Base-by-base conservation (phyloP, 2,329 filamentous ascomycete genomes). In the Torrubiella hemipterigena region DNA sequence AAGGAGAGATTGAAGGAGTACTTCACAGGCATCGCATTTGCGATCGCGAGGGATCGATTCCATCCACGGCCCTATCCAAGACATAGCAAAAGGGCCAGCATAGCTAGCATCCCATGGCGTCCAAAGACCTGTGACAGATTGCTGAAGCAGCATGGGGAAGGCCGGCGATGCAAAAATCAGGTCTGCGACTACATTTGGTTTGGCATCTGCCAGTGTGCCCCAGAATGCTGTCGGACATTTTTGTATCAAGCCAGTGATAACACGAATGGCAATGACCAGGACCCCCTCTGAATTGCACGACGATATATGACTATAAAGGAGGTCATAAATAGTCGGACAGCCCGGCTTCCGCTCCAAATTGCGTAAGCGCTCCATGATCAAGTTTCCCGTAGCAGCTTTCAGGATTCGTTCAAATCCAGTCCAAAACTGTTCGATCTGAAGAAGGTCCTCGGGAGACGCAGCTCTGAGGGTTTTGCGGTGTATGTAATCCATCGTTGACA, bases 221-320 rank as follows among this genome's bases (percentile, higher is more conserved):
- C 89, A 95, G 44, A 95, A 91, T 27, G 82, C 81, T 33, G 70
- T 71, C 0, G 85, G 70, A 0, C 83, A 80, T 44, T 82, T 86
- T 40, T 77, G 70, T 31, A 95, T 62, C 12, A 95, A 67, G 10
- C 63, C 64, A 27, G 72, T 73, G 38, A 94, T 69, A 2, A 78
- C 75, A 34, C 76, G 73, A 27, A 93, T 65, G 12, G 91, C 63
- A 35, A 77, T 68, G 10, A 76, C 64, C 36, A 93, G 63, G 15
- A 81, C 72, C 3, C 63, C 59, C 34, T 69, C 66, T 11, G 64
- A 64, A 25, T 59, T 56, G 33, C 67, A 64, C 24, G 40, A 48
- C 27, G 59, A 52, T 19, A 76, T 61, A 40, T 78, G 73, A 11
- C 64, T 63, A 42, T 67, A 69, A 45, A 67, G 66, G 45, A 69